Conservation (phyloP, 2,329 filamentous ascomycete genomes). For the Ophiostoma piceae region DNA sequence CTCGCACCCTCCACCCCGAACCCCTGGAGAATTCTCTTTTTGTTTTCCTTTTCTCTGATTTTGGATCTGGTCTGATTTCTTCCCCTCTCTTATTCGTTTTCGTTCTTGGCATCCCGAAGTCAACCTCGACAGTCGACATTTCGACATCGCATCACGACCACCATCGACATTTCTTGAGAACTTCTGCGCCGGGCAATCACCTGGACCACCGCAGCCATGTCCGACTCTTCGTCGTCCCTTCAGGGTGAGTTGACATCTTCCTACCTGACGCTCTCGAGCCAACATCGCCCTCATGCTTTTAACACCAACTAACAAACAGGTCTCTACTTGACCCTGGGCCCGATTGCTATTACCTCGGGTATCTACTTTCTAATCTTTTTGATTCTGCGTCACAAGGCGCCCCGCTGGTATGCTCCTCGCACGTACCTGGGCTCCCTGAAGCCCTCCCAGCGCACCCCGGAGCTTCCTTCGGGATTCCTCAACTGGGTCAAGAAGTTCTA, state of each 20-base stretch:
- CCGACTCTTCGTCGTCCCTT: conserved; percentile 24
- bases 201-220: conserved; percentile 22
- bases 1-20: conserved; percentile 5
- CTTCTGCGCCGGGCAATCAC: conserved; percentile 20
- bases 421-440: conserved; percentile 46
- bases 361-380: conserved; percentile 44
- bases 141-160: background rate
- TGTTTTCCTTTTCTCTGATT: conserved; percentile 16
- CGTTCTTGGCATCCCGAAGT: conserved; percentile 16
- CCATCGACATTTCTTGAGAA: background rate
- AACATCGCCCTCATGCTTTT: background rate
- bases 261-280: too few relatives aligned
- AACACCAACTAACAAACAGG: conserved; percentile 29
- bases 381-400: conserved; percentile 41
- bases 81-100: conserved; percentile 6
- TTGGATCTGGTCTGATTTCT: background rate
- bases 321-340: conserved; percentile 41
- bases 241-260: conserved; percentile 22
- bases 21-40: background rate
- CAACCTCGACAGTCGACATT: background rate
- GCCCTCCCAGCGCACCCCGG: conserved; percentile 51
- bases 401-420: conserved; percentile 47
- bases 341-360: conserved; percentile 37
- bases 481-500: conserved; percentile 66
- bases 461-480: conserved; percentile 55